phyloP scores from a whole-genome alignment of 257 asterid species.

The Nicotiana otophora region DNA sequence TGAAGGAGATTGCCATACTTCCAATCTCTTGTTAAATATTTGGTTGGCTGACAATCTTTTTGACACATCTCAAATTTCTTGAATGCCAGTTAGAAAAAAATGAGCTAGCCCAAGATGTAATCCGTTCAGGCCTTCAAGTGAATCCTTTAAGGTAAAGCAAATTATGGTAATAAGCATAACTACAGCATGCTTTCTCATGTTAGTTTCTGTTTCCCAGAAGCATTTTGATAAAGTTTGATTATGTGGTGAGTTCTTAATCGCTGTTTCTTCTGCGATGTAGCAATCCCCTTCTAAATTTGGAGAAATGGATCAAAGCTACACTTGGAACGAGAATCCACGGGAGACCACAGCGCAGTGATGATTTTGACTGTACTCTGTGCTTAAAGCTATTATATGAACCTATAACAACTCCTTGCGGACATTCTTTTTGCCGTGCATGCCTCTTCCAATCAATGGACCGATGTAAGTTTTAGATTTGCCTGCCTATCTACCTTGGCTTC shows the following conservation, averaged over 20 bases:
- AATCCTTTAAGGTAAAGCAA: slow-evolving; percentile 59
- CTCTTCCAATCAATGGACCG: slow-evolving; percentile 94
- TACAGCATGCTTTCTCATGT: not conserved
- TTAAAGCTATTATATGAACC: slow-evolving; percentile 87
- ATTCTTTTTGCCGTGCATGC: slow-evolving; percentile 95
- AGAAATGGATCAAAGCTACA: slow-evolving; percentile 36
- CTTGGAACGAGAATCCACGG: slow-evolving; percentile 48
- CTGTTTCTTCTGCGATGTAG: slow-evolving; percentile 31
- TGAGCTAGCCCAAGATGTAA: slow-evolving; percentile 65
- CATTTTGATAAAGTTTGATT: not conserved
- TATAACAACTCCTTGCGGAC: slow-evolving; percentile 95
- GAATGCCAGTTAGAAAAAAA: slow-evolving; percentile 79
- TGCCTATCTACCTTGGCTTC: slow-evolving; percentile 7
- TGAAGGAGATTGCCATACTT: not conserved
- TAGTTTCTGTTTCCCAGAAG: not conserved
- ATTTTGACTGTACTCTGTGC: slow-evolving; percentile 93
- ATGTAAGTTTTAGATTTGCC: slow-evolving; percentile 36
- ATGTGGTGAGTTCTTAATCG: not conserved
- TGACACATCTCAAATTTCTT: slow-evolving; percentile 3
- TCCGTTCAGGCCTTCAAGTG: slow-evolving; percentile 63
- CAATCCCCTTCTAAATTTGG: slow-evolving; percentile 53
- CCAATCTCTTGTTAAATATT: slow-evolving; percentile 1
- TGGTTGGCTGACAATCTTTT: not conserved
- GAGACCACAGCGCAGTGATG: slow-evolving; percentile 71
- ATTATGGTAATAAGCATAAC: not conserved